Evolutionary conservation across 2,329 filamentous ascomycete genomes (phyloP).

Genomic region (Boeremia lycopersici): DNA sequence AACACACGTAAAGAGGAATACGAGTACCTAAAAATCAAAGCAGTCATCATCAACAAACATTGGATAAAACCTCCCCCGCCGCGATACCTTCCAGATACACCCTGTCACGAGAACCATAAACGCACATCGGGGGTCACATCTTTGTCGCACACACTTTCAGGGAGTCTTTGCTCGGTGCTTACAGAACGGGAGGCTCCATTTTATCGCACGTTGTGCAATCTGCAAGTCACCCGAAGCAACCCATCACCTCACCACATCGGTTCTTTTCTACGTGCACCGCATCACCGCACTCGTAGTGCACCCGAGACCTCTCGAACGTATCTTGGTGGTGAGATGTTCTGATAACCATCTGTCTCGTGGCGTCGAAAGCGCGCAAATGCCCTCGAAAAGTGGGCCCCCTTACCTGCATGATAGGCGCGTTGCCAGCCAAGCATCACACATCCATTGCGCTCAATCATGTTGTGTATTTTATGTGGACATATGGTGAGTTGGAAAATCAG

Average conservation of each 20-base stretch:
- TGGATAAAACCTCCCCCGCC: neutral
- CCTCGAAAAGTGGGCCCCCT: slow-evolving; percentile 21
- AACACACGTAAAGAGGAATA: neutral
- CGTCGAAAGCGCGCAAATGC: slow-evolving; percentile 30
- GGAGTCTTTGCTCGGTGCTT: slow-evolving; percentile 1
- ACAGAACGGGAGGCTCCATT: neutral
- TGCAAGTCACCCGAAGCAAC: slow-evolving; percentile 1
- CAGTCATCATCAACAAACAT: neutral
- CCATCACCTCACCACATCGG: neutral
- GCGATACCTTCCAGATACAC: no score
- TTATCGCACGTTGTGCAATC: slow-evolving; percentile 1
- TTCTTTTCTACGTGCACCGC: neutral
- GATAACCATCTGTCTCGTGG: slow-evolving; percentile 2
- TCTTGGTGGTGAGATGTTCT: slow-evolving; percentile 8
- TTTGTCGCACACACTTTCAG: neutral
- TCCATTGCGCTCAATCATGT: neutral
- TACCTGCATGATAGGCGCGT: slow-evolving; percentile 18
- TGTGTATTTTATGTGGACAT: no score
- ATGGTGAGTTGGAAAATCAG: no score
- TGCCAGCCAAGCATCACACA: slow-evolving; percentile 7
- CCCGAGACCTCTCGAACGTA: neutral
- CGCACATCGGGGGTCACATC: neutral
- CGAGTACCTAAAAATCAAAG: neutral
- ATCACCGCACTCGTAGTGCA: neutral
- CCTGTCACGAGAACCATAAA: no score